A percentile compares a stretch with the other conserved stretches of the same genome.
Evolutionary conservation across 2,329 filamentous ascomycete species (phyloP).

Genomic region (Clarireedia paspali): DNA sequence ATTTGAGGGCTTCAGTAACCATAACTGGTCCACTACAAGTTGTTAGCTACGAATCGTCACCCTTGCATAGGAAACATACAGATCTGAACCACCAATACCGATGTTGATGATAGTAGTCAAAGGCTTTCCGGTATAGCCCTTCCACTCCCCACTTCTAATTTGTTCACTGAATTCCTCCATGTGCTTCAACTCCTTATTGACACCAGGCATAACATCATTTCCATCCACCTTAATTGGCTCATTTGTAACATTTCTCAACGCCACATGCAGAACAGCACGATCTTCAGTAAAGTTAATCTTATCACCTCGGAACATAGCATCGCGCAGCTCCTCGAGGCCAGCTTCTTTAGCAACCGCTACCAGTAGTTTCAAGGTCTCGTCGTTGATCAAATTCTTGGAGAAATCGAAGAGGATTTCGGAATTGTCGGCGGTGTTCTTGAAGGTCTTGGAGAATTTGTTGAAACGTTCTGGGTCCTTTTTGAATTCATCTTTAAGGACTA

Average conservation of each 20-base stretch:
- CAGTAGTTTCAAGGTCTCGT: constrained; percentile 82
- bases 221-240: constrained; percentile 81
- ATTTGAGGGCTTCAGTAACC: constrained; percentile 96
- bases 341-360: constrained; percentile 89
- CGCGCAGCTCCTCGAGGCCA: constrained; percentile 83
- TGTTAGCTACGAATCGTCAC: constrained; percentile 16
- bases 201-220: constrained; percentile 86
- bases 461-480: constrained; percentile 82
- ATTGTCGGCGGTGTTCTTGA: constrained; percentile 68
- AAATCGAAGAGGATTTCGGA: constrained; percentile 95
- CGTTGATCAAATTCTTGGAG: constrained; percentile 96
- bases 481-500: constrained; percentile 91
- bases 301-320: constrained; percentile 95
- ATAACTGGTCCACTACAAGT: constrained; percentile 81
- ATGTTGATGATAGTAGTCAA: constrained; percentile 95
- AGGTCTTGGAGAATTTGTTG: constrained; percentile 80
- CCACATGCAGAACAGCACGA: constrained; percentile 91
- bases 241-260: constrained; percentile 82
- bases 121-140: constrained; percentile 94
- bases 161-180: constrained; percentile 98
- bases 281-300: constrained; percentile 99
- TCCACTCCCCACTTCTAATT: constrained; percentile 91
- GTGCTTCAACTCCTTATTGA: constrained; percentile 85
- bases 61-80: constrained; percentile 53
- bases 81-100: constrained; percentile 95